A percentile compares a stretch with the other conserved stretches of the same genome.
Evolutionary conservation across 805 yeast genomes (phyloP).

Genomic region (Lipomyces starkeyi): DNA sequence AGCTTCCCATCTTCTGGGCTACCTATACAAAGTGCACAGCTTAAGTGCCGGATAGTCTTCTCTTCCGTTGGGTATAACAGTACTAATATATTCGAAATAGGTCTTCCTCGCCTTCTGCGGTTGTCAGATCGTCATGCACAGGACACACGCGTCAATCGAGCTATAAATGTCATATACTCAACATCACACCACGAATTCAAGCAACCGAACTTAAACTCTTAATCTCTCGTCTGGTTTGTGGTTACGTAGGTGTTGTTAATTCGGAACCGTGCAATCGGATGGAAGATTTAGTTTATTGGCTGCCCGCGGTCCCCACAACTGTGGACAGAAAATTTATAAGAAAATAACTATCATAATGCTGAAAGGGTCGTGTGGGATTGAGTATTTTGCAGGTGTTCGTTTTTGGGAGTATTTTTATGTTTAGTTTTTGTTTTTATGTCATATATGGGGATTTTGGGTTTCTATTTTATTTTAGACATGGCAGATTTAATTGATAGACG

Average conservation of each 20-base stretch:
- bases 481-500: slow-evolving; percentile 11
- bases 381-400: background rate
- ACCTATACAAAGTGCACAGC: background rate
- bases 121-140: slow-evolving; percentile 62
- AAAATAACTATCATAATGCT: background rate
- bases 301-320: background rate
- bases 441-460: slow-evolving; percentile 15
- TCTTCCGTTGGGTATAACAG: background rate
- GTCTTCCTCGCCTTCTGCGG: slow-evolving; percentile 89
- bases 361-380: background rate
- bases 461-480: background rate
- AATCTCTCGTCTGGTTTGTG: slow-evolving; percentile 3
- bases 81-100: slow-evolving; percentile 6
- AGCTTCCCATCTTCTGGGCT: background rate
- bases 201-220: slow-evolving; percentile 8
- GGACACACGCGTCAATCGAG: slow-evolving; percentile 39
- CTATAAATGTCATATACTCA: slow-evolving; percentile 30
- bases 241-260: slow-evolving; percentile 6
- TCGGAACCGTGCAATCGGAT: slow-evolving; percentile 4
- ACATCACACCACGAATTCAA: background rate
- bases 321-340: background rate
- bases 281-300: background rate
- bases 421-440: slow-evolving; percentile 10
- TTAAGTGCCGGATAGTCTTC: background rate
- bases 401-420: slow-evolving; percentile 14